These are phyloP conservation scores for Nitzschia sp. DNA, from an alignment of 108 stramenopile species.

Conservation along the genomic window DNA sequence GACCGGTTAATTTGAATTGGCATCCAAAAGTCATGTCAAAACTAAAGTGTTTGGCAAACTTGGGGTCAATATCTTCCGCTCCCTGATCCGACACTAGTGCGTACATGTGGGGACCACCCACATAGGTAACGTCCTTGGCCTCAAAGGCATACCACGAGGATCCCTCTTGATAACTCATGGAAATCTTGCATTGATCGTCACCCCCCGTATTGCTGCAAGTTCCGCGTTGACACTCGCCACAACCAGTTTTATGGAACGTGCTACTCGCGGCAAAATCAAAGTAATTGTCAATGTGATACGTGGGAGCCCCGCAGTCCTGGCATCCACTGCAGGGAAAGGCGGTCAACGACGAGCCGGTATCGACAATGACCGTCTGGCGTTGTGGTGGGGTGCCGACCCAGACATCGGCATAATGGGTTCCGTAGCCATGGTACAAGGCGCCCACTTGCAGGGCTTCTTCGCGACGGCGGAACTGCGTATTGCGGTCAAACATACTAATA, in stretches of 20 bases:
- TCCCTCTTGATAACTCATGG: conserved; percentile 72
- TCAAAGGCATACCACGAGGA: conserved; percentile 78
- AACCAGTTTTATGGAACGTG: conserved; percentile 33
- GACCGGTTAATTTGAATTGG: conserved; percentile 84
- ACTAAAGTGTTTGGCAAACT: conserved; percentile 47
- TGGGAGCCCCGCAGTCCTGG: conserved; percentile 62
- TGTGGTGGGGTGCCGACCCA: conserved; percentile 96
- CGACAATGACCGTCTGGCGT: conserved; percentile 96
- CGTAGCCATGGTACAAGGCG: conserved; percentile 47
- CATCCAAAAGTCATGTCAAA: conserved; percentile 92
- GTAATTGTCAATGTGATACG: conserved; percentile 72
- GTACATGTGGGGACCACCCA: conserved; percentile 65
- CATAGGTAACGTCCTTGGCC: conserved; percentile 62
- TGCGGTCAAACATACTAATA: background rate
- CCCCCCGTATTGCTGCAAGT: conserved; percentile 16
- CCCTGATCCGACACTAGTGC: conserved; percentile 22
- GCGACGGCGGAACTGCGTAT: background rate
- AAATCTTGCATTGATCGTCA: conserved; percentile 30
- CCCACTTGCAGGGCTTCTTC: conserved; percentile 25
- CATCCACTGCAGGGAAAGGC: conserved; percentile 95
- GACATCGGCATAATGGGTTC: conserved; percentile 91
- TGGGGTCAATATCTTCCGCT: conserved; percentile 58
- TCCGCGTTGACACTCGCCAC: conserved; percentile 28
- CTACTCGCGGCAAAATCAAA: conserved; percentile 41
- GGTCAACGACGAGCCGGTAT: conserved; percentile 91